Base-by-base conservation (phyloP, 306 rosid species). In the Oxytropis ochrocephala region DNA sequence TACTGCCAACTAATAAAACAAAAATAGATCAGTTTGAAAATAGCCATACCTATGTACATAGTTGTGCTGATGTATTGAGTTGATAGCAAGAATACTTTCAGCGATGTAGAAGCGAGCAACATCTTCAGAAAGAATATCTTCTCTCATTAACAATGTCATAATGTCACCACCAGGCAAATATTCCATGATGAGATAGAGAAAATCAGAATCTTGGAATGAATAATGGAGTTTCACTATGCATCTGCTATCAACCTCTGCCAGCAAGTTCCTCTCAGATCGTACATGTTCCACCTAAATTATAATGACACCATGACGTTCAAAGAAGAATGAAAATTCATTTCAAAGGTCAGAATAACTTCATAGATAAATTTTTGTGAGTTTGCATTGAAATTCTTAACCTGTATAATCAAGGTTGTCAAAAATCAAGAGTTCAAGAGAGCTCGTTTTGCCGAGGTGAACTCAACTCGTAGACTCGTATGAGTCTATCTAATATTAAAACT, bases 91-190 rank as follows among this genome's bases (percentile, higher is more conserved):
- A 81, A 91, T 79, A 85, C 99, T 89, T 88, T 95, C 96, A n/a
- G 91, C 99, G 29, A 91, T 91, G 83, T 95, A 95, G 83, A 95
- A 95, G 12, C 96, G 83, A 27, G 97, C 96, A 84, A 89, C 89
- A 60, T 91, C 88, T 82, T 91, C 99, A 39, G 99, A 87, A 74
- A 95, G 92, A 74, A 79, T 79, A 82, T 95, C 99, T 84, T 95
- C 96, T 68, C 99, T 95, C 99, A 95, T 95, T 78, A 95, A 65
- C 77, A 95, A 82, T 64, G 99, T 95, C 99, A 95, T 95, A 36
- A 91, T 95, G 82, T 95, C 99, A 64, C 99, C 99, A 67, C 99
- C 99, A 57, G 96, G 99, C 83, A 95, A 84, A 78, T 95, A 95
- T 82, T 95, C 99, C 99, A 95, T 91, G 79, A 95, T 95, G 68